Percentiles rank a stretch among this genome's conserved stretches.
Evolutionary conservation across 371 early-diverging fungal genomes (phyloP).

Genomic region (Apophysomyces variabilis): DNA sequence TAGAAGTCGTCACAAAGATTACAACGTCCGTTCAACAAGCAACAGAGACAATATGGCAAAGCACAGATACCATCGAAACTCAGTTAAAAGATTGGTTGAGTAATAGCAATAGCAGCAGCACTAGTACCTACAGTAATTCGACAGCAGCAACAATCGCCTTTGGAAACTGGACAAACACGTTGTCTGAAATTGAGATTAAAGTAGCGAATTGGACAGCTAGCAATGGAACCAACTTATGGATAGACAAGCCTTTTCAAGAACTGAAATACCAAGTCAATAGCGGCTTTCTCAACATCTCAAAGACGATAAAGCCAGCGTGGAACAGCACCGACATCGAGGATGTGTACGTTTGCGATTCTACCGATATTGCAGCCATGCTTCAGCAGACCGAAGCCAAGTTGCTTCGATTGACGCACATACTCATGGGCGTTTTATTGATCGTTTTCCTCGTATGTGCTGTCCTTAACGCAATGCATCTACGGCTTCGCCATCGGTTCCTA

Average conservation of each 20-base stretch:
- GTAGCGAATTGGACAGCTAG: constrained; percentile 33
- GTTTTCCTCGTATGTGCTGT: neutral
- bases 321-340: neutral
- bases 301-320: neutral
- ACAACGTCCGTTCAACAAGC: constrained; percentile 34
- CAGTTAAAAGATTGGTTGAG: constrained; percentile 4
- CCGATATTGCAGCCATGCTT: too few species aligned
- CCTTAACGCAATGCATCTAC: neutral
- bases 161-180: constrained; percentile 30
- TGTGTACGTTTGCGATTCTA: neutral
- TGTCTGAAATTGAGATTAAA: constrained; percentile 25
- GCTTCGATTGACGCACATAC: too few species aligned
- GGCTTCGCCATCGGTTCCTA: neutral
- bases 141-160: neutral
- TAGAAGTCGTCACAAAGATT: constrained; percentile 27
- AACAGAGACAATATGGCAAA: constrained; percentile 23
- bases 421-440: neutral
- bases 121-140: too few species aligned
- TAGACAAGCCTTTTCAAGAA: constrained; percentile 31
- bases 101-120: neutral
- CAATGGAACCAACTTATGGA: constrained; percentile 17
- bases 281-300: neutral
- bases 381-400: too few species aligned
- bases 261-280: constrained; percentile 29
- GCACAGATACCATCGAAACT: constrained; percentile 15